Conservation (phyloP, 345 rosid genomes). For the Euphorbia pulcherrima region DNA sequence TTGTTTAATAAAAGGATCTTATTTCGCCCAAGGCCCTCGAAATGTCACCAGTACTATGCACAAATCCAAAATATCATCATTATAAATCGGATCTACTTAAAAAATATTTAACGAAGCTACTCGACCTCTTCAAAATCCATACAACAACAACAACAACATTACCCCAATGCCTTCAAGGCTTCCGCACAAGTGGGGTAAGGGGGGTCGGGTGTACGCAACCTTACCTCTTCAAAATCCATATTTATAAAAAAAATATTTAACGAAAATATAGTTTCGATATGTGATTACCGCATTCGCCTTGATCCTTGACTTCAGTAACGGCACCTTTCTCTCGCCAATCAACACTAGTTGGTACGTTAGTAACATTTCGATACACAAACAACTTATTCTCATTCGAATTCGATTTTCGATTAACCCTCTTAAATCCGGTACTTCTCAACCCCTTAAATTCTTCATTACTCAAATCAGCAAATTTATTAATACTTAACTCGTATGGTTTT, state of each 20-base stretch:
- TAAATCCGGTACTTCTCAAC: constrained; percentile 17
- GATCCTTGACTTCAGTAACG: constrained; percentile 37
- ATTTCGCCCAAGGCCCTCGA: too few relatives aligned
- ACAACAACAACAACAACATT: too few relatives aligned
- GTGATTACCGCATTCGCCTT: constrained; percentile 33
- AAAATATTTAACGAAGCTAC: too few relatives aligned
- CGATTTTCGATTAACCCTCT: not conserved
- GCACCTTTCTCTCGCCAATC: constrained; percentile 41
- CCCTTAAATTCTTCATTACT: constrained; percentile 29
- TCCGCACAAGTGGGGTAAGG: too few relatives aligned
- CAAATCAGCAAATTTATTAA: constrained; percentile 36
- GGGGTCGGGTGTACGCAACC: too few relatives aligned
- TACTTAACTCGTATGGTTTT: constrained; percentile 28
- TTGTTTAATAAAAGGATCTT: too few relatives aligned
- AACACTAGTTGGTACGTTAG: constrained; percentile 13
- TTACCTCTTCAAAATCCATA: too few relatives aligned
- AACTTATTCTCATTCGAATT: not conserved
- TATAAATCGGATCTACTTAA: not conserved
- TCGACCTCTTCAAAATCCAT: too few relatives aligned
- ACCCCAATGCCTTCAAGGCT: too few relatives aligned
- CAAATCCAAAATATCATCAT: too few relatives aligned
- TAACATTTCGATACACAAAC: constrained; percentile 16
- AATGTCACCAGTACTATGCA: too few relatives aligned
- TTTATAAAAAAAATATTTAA: too few relatives aligned
- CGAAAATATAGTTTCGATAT: not conserved